Conservation (phyloP, 2,329 filamentous ascomycete genomes). For the Ceratocystiopsis minuta region DNA sequence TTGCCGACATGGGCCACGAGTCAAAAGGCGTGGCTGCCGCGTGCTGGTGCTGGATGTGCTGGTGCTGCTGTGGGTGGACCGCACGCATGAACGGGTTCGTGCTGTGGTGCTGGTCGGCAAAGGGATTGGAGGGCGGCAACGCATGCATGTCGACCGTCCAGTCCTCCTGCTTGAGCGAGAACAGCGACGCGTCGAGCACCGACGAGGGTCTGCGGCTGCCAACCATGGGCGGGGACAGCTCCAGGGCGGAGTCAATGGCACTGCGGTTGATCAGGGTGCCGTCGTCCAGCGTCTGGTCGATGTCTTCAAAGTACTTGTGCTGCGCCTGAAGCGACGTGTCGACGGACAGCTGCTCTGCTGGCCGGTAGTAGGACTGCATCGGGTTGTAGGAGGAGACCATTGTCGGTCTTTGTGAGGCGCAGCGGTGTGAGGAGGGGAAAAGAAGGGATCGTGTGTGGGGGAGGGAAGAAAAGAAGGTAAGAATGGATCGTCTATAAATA, state of each 20-base stretch:
- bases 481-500: no score
- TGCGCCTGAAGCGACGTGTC: conserved; percentile 28
- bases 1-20: conserved; percentile 37
- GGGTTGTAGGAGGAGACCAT: conserved; percentile 32
- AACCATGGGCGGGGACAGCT: conserved; percentile 44
- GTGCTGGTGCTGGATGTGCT: conserved; percentile 21
- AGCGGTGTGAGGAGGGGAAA: not conserved
- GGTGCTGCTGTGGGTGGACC: conserved; percentile 24
- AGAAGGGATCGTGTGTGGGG: not conserved
- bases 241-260: conserved; percentile 40
- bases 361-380: conserved; percentile 34
- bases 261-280: conserved; percentile 36
- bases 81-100: conserved; percentile 53
- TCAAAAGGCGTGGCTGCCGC: conserved; percentile 21
- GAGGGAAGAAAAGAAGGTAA: not conserved
- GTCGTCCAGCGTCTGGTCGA: conserved; percentile 42
- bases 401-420: conserved; percentile 10
- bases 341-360: conserved; percentile 30
- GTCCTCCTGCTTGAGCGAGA: conserved; percentile 47
- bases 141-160: conserved; percentile 51
- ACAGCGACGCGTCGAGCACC: conserved; percentile 36
- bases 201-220: conserved; percentile 47
- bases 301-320: conserved; percentile 39
- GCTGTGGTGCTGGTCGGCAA: conserved; percentile 34
- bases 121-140: conserved; percentile 44